Evolutionary conservation across 2,329 filamentous ascomycete genomes (phyloP).

Genomic region (Parafenestella ontariensis): DNA sequence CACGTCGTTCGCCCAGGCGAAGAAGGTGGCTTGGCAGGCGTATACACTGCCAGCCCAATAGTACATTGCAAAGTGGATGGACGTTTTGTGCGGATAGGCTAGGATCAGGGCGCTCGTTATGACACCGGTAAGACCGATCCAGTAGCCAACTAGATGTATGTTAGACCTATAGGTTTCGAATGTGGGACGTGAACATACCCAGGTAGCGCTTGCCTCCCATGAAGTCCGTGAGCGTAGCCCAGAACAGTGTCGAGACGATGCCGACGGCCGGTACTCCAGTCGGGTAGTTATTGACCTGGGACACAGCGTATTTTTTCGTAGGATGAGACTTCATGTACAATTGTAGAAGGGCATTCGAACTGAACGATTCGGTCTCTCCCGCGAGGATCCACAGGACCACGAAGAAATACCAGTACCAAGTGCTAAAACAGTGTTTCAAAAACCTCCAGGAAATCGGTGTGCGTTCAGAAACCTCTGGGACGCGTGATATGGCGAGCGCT

Average conservation of each 20-base stretch:
- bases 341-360: constrained; percentile 65
- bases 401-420: constrained; percentile 72
- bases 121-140: constrained; percentile 70
- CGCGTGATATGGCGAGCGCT: constrained; percentile 53
- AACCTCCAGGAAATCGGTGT: constrained; percentile 60
- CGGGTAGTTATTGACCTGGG: constrained; percentile 62
- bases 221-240: constrained; percentile 72
- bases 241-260: constrained; percentile 67
- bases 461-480: constrained; percentile 52
- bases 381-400: constrained; percentile 73
- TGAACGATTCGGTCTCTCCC: constrained; percentile 75
- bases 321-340: constrained; percentile 60
- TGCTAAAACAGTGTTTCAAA: constrained; percentile 62
- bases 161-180: constrained; percentile 3
- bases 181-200: constrained; percentile 34
- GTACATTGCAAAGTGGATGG: constrained; percentile 68
- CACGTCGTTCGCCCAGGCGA: constrained; percentile 77
- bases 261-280: constrained; percentile 62
- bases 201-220: constrained; percentile 69
- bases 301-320: constrained; percentile 54
- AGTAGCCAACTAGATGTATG: constrained; percentile 52
- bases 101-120: constrained; percentile 69
- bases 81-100: constrained; percentile 57
- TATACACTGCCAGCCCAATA: constrained; percentile 75
- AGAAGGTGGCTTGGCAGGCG: constrained; percentile 76